Evolutionary conservation across 75 land plant genomes (phyloP).

Genomic region (Azolla pinnata): DNA sequence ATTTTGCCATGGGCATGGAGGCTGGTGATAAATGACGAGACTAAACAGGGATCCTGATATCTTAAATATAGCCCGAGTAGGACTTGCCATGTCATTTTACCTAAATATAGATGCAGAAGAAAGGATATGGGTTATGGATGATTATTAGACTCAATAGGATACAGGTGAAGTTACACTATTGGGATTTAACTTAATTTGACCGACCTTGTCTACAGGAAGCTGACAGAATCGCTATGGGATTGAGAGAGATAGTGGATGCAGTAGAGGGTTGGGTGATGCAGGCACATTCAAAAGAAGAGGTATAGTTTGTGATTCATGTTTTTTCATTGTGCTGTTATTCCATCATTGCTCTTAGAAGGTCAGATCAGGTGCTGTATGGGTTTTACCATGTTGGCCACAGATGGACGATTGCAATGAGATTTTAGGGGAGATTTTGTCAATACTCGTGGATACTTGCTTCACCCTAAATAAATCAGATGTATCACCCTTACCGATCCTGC

Average conservation of each 20-base stretch:
- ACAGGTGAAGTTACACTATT: too few relatives aligned
- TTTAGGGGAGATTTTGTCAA: neutral
- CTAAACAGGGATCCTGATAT: too few relatives aligned
- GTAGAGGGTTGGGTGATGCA: slow-evolving; percentile 4
- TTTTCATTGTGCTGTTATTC: neutral
- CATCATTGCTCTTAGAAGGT: neutral
- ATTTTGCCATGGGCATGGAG: too few relatives aligned
- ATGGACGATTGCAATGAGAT: neutral
- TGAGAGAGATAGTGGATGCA: slow-evolving; percentile 3
- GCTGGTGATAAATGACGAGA: too few relatives aligned
- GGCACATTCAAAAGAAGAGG: neutral
- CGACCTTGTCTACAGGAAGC: slow-evolving; percentile 1
- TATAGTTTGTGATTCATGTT: neutral
- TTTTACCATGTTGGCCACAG: neutral
- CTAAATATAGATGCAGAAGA: too few relatives aligned
- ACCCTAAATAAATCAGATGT: neutral
- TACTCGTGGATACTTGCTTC: neutral
- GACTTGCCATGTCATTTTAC: too few relatives aligned
- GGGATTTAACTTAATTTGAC: too few relatives aligned
- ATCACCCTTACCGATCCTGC: neutral
- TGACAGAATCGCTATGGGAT: neutral
- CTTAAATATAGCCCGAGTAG: too few relatives aligned
- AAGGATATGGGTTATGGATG: too few relatives aligned
- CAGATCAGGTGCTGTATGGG: neutral
- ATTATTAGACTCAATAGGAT: too few relatives aligned